Conservation (phyloP, 805 yeast genomes). For the Zygosaccharomyces lentus region DNA sequence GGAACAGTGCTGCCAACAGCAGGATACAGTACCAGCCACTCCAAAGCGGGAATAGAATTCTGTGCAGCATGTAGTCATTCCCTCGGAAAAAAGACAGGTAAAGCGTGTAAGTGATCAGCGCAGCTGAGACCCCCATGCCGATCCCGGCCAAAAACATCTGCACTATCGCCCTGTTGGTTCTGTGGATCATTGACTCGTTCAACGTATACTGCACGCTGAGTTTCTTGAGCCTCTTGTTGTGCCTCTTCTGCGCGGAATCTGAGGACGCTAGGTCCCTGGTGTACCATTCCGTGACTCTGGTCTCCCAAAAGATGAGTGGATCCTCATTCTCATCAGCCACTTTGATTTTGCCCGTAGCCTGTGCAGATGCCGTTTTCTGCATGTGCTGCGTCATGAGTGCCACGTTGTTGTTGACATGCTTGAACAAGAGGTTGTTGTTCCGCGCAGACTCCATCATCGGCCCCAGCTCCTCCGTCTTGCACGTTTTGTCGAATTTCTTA, state of each 20-base stretch:
- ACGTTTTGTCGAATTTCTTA: constrained; percentile 79
- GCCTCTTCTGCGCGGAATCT: constrained; percentile 26
- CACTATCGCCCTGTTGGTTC: constrained; percentile 32
- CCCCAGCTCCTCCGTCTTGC: constrained; percentile 26
- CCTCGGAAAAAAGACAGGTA: constrained; percentile 42
- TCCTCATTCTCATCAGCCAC: constrained; percentile 25
- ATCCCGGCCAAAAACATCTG: constrained; percentile 61
- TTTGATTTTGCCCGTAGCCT: constrained; percentile 12
- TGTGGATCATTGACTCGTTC: constrained; percentile 34
- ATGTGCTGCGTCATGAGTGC: constrained; percentile 27
- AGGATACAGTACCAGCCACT: constrained; percentile 76
- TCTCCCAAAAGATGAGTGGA: constrained; percentile 32
- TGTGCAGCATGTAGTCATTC: constrained; percentile 34
- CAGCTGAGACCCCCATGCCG: constrained; percentile 63
- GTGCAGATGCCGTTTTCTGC: constrained; percentile 18
- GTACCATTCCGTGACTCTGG: constrained; percentile 39
- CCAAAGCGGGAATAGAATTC: constrained; percentile 77
- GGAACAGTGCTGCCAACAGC: constrained; percentile 59
- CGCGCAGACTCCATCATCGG: constrained; percentile 28
- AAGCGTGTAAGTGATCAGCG: constrained; percentile 60
- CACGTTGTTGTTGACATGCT: constrained; percentile 26
- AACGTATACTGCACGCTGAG: constrained; percentile 30
- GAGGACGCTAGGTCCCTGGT: constrained; percentile 31
- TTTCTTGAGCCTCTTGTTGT: constrained; percentile 28
- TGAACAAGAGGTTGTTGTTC: constrained; percentile 25